These are phyloP conservation scores for Solanum lycopersicoides DNA, from an alignment of 257 asterid species.

Conservation along the genomic window DNA sequence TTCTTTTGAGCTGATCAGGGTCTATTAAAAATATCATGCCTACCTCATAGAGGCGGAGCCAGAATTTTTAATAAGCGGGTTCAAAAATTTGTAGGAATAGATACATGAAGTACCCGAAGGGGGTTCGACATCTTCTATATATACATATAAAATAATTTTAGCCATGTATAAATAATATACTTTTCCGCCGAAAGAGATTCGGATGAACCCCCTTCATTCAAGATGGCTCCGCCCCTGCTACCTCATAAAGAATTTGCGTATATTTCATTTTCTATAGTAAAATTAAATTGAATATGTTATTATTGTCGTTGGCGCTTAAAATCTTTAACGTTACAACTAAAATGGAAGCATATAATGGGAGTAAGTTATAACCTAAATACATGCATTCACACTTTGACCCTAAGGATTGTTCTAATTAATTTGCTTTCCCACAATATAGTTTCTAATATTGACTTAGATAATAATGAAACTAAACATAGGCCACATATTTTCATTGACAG, in stretches of 20 bases:
- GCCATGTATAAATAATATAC: too few species aligned
- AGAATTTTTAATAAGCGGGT: too few species aligned
- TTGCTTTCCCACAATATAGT: neutral
- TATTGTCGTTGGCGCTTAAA: neutral
- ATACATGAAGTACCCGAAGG: too few species aligned
- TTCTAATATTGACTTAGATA: neutral
- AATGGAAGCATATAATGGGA: neutral
- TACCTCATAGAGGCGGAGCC: too few species aligned
- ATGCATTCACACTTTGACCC: neutral
- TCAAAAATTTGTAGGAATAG: too few species aligned
- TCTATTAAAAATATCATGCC: neutral
- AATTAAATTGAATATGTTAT: neutral
- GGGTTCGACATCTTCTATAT: too few species aligned
- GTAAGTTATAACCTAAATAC: neutral
- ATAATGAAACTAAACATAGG: neutral
- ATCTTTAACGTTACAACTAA: neutral
- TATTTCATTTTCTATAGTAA: fast-evolving
- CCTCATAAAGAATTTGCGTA: too few species aligned
- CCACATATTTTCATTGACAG: neutral
- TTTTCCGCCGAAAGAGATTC: too few species aligned
- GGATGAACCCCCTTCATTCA: too few species aligned
- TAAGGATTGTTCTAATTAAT: neutral
- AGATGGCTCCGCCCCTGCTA: too few species aligned
- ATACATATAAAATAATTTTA: too few species aligned
- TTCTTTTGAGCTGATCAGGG: neutral